phyloP scores from a whole-genome alignment of 306 rosid species.

The Dryas octopetala region DNA sequence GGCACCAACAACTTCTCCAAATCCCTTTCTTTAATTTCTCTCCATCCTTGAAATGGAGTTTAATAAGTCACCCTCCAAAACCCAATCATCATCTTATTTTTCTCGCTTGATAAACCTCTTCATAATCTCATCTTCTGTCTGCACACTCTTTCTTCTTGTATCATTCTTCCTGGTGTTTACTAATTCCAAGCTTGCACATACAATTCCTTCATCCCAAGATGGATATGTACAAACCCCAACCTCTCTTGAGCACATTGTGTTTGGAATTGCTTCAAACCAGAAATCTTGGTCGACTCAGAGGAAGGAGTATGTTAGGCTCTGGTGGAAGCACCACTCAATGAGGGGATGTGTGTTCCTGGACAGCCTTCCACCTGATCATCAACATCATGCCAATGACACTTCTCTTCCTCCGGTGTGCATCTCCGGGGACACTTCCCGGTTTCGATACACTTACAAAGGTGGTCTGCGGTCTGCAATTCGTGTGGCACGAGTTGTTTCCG shows the following conservation, averaged over 20 bases:
- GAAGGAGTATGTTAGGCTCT: conserved; percentile 55
- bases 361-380: conserved; percentile 32
- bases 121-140: conserved; percentile 50
- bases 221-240: conserved; percentile 43
- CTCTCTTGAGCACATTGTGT: conserved; percentile 66
- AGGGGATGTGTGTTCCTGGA: conserved; percentile 79
- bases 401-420: conserved; percentile 70
- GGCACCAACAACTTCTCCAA: not conserved
- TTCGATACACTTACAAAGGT: conserved; percentile 54
- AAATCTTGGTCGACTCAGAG: conserved; percentile 53
- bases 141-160: conserved; percentile 49
- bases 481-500: conserved; percentile 73
- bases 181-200: conserved; percentile 16
- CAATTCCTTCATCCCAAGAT: conserved; percentile 23
- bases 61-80: conserved; percentile 42
- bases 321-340: conserved; percentile 71
- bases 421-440: conserved; percentile 66
- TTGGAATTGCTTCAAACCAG: conserved; percentile 73
- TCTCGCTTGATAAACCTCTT: conserved; percentile 36
- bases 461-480: conserved; percentile 66
- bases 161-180: conserved; percentile 40
- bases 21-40: not conserved
- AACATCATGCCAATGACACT: conserved; percentile 20
- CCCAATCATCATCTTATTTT: conserved; percentile 20
- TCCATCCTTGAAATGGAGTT: conserved; percentile 45